These are phyloP conservation scores for Saxispiralis lemnorum DNA, from an alignment of 495 filamentous ascomycete species.

Conservation along the genomic window DNA sequence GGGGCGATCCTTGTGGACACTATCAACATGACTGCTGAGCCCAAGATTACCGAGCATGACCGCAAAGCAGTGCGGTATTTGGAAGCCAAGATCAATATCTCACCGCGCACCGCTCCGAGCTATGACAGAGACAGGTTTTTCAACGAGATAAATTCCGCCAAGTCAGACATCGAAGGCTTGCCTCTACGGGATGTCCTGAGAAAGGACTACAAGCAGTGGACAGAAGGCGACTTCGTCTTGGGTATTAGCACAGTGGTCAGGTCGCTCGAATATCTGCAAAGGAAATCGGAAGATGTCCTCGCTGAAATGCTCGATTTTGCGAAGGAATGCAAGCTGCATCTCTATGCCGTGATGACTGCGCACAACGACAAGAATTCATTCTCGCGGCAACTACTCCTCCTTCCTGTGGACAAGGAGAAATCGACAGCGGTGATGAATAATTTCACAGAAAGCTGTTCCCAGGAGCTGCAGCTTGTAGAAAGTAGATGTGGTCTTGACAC, in stretches of 20 bases:
- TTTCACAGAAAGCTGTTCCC: slow-evolving; percentile 37
- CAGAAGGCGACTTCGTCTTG: slow-evolving; percentile 38
- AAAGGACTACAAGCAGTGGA: slow-evolving; percentile 91
- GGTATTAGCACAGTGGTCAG: slow-evolving; percentile 63
- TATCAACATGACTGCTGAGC: slow-evolving; percentile 44
- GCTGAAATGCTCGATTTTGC: slow-evolving; percentile 33
- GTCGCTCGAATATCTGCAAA: slow-evolving; percentile 42
- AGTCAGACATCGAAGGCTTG: slow-evolving; percentile 51
- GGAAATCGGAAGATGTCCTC: slow-evolving; percentile 33
- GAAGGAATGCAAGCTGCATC: slow-evolving; percentile 36
- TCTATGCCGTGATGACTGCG: slow-evolving; percentile 65
- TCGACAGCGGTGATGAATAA: slow-evolving; percentile 29
- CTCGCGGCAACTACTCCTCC: slow-evolving; percentile 54
- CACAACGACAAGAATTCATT: slow-evolving; percentile 40
- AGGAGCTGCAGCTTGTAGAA: slow-evolving; percentile 25
- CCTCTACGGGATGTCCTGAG: slow-evolving; percentile 55
- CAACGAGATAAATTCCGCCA: slow-evolving; percentile 43
- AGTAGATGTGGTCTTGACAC: slow-evolving; percentile 34
- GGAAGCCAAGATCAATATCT: slow-evolving; percentile 33
- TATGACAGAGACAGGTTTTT: slow-evolving; percentile 48
- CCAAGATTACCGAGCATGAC: slow-evolving; percentile 62
- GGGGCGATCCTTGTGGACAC: slow-evolving; percentile 78
- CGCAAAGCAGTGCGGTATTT: slow-evolving; percentile 44
- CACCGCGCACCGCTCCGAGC: slow-evolving; percentile 6
- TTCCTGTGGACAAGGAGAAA: slow-evolving; percentile 22